phyloP scores from a whole-genome alignment of 352 stramenopile species.

The Phytophthora hibernalis region DNA sequence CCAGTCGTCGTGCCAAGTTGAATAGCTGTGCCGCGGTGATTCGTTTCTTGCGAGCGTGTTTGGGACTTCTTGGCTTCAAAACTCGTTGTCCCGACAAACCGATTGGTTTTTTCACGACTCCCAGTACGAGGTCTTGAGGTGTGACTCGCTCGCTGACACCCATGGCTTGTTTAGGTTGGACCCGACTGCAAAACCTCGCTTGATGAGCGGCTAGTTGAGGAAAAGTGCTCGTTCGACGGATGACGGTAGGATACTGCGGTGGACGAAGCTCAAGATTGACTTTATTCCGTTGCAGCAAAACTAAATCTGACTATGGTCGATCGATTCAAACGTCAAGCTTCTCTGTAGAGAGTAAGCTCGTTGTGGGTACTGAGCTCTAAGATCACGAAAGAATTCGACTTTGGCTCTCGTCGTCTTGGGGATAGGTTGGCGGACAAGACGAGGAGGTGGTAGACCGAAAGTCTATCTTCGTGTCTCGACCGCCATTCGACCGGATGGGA shows the following conservation, averaged over 20 bases:
- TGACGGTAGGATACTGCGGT: not conserved
- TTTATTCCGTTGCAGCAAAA: not conserved
- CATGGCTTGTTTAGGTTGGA: not conserved
- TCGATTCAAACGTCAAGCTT: not conserved
- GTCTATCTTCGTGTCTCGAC: constrained; percentile 1
- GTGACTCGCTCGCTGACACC: not conserved
- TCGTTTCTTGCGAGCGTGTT: constrained; percentile 18
- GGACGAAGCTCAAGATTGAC: not conserved
- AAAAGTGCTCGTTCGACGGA: too few relatives aligned
- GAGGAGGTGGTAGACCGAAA: not conserved
- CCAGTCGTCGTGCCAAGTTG: constrained; percentile 34
- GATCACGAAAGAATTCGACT: constrained; percentile 1
- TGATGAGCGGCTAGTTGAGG: too few relatives aligned
- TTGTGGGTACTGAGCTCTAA: not conserved
- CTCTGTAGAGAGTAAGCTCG: not conserved
- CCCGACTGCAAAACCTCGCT: not conserved
- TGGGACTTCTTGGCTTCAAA: not conserved
- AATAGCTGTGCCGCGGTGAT: constrained; percentile 33
- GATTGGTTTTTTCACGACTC: not conserved
- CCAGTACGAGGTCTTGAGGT: not conserved
- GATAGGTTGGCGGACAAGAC: not conserved
- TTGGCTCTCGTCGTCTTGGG: not conserved
- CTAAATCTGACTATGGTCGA: not conserved
- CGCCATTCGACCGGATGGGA: not conserved
- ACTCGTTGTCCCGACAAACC: not conserved